Base-by-base conservation (phyloP, 2,329 filamentous ascomycete genomes). In the Colletotrichum ledebouriae region DNA sequence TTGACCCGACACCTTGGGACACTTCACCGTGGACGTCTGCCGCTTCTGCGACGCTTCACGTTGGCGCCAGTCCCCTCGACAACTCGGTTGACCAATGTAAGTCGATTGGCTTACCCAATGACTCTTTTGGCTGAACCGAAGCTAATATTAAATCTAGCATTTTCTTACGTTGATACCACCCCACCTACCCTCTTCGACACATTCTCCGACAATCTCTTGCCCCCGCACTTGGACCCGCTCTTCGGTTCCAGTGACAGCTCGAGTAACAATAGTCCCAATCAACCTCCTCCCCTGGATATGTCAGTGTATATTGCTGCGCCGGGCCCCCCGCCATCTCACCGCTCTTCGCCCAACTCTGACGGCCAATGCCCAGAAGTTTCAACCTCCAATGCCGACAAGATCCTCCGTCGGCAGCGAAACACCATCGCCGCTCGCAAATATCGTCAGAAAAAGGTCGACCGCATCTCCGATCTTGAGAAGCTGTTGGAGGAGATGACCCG, bases 361-460 rank as follows among this genome's bases (percentile, higher is more conserved):
- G 56, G 53, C 41, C 62, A 33, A 13, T 15, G 41, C 6, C 44
- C 29, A 11, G 50, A 41, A 10, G n/a, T 52, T 2, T 52, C 61
- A 11, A 56, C 62, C 12, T 58, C 62, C 22, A 13, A 52, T 29
- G 49, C 61, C 41, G 74, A 77, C 12, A 77, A 76, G 5, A 74
- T 77, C 17, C 74, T 83, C 74, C 92, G 92, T 77, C 88, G 90
- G 33, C 86, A 87, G 70, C 86, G 87, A 70, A 92, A 93, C 77
- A 92, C 90, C 13, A 83, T 91, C 70, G 90, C 90, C n/a, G 90
- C 90, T 34, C 85, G 89, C 70, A 89, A 90, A 70, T 92, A 92
- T 75, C 87, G 90, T 29, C 90, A 92, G 76, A 91, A 90, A 76
- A 87, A 89, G 52, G 83, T 92, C 39, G 90, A 92, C 73, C 87